phyloP scores from a whole-genome alignment of 106 monocot species.

The Dactylorhiza incarnata region DNA sequence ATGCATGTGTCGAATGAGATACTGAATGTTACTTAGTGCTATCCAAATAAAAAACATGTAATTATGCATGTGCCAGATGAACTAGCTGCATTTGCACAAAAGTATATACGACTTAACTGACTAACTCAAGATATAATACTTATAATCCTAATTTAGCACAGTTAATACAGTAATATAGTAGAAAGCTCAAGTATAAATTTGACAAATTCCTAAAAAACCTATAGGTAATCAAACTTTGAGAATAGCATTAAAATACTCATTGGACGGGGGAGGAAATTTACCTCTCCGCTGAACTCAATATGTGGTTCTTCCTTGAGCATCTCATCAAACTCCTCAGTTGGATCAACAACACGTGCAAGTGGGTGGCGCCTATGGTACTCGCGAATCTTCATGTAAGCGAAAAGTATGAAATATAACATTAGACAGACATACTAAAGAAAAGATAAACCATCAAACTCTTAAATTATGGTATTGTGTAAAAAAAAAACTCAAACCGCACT shows the following conservation, averaged over 20 bases:
- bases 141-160: neutral
- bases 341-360: constrained; percentile 55
- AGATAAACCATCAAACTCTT: neutral
- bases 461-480: neutral
- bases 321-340: constrained; percentile 71
- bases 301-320: constrained; percentile 81
- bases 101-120: neutral
- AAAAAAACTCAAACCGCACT: neutral
- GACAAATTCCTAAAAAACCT: neutral
- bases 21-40: neutral
- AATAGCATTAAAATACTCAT: neutral
- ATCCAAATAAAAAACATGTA: neutral
- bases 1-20: too few relatives aligned
- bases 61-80: neutral
- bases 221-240: neutral
- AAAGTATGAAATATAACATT: constrained; percentile 7
- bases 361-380: constrained; percentile 92
- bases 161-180: neutral
- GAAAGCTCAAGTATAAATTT: neutral
- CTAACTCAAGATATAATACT: neutral
- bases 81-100: neutral
- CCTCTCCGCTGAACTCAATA: constrained; percentile 94
- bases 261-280: constrained; percentile 16
- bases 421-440: neutral
- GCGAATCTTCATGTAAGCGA: constrained; percentile 47